Evolutionary conservation across 1,284 basidiomycete species (phyloP).

Genomic region (Hymenochaete sp.): DNA sequence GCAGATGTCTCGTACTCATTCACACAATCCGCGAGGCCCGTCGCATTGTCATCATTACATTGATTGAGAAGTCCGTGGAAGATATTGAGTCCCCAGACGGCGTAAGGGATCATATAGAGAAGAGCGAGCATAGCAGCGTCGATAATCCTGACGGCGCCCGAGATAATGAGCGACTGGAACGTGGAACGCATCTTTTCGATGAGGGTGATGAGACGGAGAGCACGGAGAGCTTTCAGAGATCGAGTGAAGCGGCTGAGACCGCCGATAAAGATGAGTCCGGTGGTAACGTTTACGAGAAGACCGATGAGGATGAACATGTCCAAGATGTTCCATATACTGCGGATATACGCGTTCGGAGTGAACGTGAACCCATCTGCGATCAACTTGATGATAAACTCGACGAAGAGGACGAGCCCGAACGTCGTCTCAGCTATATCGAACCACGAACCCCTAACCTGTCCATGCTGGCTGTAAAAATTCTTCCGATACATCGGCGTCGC

Average conservation of each 20-base stretch:
- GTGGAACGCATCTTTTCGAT: constrained; percentile 83
- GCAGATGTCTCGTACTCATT: constrained; percentile 66
- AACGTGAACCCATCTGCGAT: constrained; percentile 90
- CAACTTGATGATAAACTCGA: constrained; percentile 88
- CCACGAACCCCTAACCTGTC: constrained; percentile 67
- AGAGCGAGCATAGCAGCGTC: constrained; percentile 91
- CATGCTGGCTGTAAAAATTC: constrained; percentile 58
- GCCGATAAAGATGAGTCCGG: constrained; percentile 71
- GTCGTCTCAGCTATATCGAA: constrained; percentile 78
- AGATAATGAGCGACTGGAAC: constrained; percentile 87
- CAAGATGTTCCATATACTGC: constrained; percentile 87
- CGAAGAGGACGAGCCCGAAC: constrained; percentile 69
- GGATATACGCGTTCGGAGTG: constrained; percentile 90
- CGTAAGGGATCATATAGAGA: constrained; percentile 94
- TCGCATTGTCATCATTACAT: constrained; percentile 70
- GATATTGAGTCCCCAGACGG: constrained; percentile 95
- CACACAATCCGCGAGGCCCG: constrained; percentile 58
- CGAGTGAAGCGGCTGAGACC: constrained; percentile 79
- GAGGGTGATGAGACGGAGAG: constrained; percentile 84
- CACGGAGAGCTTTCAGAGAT: constrained; percentile 83
- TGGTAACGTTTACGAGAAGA: constrained; percentile 75
- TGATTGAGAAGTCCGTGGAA: constrained; percentile 80
- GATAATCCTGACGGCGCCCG: constrained; percentile 78
- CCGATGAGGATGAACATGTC: constrained; percentile 85
- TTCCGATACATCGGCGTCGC: constrained; percentile 86